These are phyloP conservation scores for Tranzscheliella williamsii DNA, from an alignment of 1,284 basidiomycete species.

Conservation along the genomic window DNA sequence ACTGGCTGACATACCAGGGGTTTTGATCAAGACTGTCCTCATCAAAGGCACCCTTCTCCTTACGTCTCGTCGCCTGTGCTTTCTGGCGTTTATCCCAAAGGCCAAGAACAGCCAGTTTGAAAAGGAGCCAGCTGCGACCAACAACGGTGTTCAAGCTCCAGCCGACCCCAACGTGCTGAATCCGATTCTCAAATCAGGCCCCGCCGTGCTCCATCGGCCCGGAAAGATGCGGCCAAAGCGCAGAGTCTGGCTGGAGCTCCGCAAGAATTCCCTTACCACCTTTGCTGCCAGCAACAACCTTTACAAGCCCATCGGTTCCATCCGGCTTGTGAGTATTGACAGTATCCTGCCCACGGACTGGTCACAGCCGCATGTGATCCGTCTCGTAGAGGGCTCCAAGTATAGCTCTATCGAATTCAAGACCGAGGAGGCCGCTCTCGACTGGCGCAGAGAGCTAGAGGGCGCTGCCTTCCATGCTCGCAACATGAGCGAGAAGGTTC, in stretches of 20 bases:
- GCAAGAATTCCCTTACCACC: slow-evolving; percentile 39
- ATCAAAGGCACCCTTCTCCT: slow-evolving; percentile 50
- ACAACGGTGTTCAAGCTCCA: slow-evolving; percentile 3
- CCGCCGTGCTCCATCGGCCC: slow-evolving; percentile 37
- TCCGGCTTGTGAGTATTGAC: slow-evolving; percentile 41
- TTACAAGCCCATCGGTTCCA: slow-evolving; percentile 44
- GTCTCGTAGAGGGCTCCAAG: slow-evolving; percentile 26
- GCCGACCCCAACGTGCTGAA: slow-evolving; percentile 23
- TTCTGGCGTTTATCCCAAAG: slow-evolving; percentile 45
- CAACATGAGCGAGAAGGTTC: slow-evolving; percentile 43
- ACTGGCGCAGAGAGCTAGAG: slow-evolving; percentile 46
- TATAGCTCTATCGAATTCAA: slow-evolving; percentile 48
- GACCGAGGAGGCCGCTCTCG: slow-evolving; percentile 45
- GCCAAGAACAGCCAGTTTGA: slow-evolving; percentile 2
- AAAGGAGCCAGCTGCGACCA: neutral
- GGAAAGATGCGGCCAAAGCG: slow-evolving; percentile 41
- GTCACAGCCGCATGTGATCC: slow-evolving; percentile 33
- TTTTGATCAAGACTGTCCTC: slow-evolving; percentile 46
- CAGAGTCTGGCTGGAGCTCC: slow-evolving; percentile 48
- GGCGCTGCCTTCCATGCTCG: slow-evolving; percentile 38
- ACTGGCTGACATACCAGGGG: slow-evolving; percentile 28
- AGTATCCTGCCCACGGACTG: slow-evolving; percentile 40
- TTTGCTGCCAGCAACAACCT: slow-evolving; percentile 48
- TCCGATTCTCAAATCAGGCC: slow-evolving; percentile 44
- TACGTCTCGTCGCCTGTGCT: slow-evolving; percentile 50